Evolutionary conservation across 495 filamentous ascomycete species (phyloP).

Genomic region (Penicillium riverlandense): DNA sequence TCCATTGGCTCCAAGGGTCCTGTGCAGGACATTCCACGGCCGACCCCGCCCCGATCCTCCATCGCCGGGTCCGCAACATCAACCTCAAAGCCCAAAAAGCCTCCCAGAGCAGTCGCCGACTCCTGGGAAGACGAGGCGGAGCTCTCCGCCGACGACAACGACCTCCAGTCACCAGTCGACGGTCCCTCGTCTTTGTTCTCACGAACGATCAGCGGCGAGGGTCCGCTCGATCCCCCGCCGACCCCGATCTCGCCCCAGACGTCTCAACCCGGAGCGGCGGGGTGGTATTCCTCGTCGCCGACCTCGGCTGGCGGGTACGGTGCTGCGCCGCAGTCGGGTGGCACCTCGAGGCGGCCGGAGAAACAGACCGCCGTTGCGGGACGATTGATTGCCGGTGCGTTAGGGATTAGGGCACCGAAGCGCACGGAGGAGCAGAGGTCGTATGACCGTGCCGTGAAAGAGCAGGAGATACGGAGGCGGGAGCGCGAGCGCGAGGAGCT

Average conservation of each 20-base stretch:
- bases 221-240: conserved; percentile 47
- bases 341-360: conserved; percentile 54
- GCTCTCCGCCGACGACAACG: conserved; percentile 26
- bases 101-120: conserved; percentile 51
- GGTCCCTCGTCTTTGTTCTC: conserved; percentile 17
- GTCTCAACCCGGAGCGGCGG: conserved; percentile 17
- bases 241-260: conserved; percentile 52
- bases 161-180: conserved; percentile 3
- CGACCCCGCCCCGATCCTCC: conserved; percentile 11
- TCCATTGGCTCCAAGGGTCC: conserved; percentile 33
- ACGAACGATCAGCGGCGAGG: conserved; percentile 29
- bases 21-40: conserved; percentile 26
- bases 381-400: conserved; percentile 80
- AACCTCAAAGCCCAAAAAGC: conserved; percentile 30
- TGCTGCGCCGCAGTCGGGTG: conserved; percentile 12
- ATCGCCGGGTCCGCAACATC: neutral
- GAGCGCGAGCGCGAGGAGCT: conserved; percentile 65
- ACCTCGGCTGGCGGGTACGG: conserved; percentile 2
- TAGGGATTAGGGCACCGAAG: conserved; percentile 75
- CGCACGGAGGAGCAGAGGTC: conserved; percentile 81
- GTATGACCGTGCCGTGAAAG: conserved; percentile 76
- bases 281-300: neutral
- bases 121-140: conserved; percentile 79
- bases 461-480: conserved; percentile 73
- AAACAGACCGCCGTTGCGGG: conserved; percentile 89